phyloP scores from a whole-genome alignment of 495 filamentous ascomycete species.

The Astrothelium subdiscretum region DNA sequence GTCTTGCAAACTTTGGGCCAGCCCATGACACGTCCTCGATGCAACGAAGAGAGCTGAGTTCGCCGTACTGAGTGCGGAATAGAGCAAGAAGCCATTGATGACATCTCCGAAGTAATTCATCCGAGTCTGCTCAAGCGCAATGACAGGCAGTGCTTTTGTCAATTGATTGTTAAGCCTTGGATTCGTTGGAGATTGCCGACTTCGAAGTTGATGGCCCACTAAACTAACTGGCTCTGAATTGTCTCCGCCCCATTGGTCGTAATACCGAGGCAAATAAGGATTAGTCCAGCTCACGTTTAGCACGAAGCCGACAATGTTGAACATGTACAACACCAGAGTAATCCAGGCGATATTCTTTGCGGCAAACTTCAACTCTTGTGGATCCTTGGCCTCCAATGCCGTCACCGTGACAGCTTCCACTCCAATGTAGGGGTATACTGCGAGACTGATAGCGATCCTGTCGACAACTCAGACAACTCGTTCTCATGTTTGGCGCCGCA shows the following conservation, averaged over 20 bases:
- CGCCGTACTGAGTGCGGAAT: neutral
- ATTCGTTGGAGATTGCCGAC: neutral
- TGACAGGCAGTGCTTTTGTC: neutral
- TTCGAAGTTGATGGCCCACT: neutral
- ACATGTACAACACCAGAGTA: slow-evolving; percentile 20
- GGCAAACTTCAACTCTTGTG: slow-evolving; percentile 20
- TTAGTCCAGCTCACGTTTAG: slow-evolving; percentile 33
- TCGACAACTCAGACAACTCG: slow-evolving; percentile 27
- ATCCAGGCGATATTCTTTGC: slow-evolving; percentile 24
- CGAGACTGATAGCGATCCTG: slow-evolving; percentile 33
- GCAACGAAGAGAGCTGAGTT: neutral
- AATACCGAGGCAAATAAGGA: slow-evolving; percentile 22
- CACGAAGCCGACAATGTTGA: slow-evolving; percentile 24
- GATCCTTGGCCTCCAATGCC: slow-evolving; percentile 34
- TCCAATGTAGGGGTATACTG: slow-evolving; percentile 35
- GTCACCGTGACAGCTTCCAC: slow-evolving; percentile 36
- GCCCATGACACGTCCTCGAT: neutral
- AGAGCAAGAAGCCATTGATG: neutral
- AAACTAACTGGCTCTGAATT: neutral
- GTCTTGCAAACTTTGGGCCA: neutral
- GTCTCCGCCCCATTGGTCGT: neutral
- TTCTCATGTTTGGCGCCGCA: slow-evolving; percentile 18
- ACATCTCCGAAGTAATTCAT: neutral
- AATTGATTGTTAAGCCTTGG: neutral
- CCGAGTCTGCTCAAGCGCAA: neutral